phyloP scores from a whole-genome alignment of 1,284 basidiomycete genomes.

The Exobasidium rhododendri region DNA sequence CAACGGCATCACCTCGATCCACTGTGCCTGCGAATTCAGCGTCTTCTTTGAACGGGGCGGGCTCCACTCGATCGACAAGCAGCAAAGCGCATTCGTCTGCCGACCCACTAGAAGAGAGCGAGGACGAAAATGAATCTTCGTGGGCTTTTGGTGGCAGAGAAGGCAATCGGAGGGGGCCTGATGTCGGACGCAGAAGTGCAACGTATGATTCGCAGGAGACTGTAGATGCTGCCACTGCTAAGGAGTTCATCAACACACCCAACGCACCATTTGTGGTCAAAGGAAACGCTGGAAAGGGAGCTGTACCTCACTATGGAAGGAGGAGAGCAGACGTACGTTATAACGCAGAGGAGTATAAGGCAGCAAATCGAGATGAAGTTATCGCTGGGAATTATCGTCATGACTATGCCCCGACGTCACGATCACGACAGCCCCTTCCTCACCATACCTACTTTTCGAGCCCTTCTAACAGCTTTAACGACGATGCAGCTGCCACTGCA shows the following conservation, averaged over 20 bases:
- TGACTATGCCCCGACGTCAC: slow-evolving; percentile 22
- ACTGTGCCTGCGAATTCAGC: too few relatives aligned
- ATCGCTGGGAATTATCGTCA: slow-evolving; percentile 11
- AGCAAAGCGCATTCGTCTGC: background rate
- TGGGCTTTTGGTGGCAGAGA: slow-evolving; percentile 12
- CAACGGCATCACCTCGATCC: background rate
- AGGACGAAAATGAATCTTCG: slow-evolving; percentile 1
- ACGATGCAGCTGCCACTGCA: slow-evolving; percentile 39
- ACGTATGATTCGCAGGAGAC: background rate
- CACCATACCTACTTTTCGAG: slow-evolving; percentile 50
- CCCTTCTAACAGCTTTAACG: slow-evolving; percentile 49
- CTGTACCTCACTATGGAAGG: slow-evolving; percentile 43
- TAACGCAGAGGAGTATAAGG: slow-evolving; percentile 2
- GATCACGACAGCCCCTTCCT: slow-evolving; percentile 26
- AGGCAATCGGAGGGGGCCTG: background rate
- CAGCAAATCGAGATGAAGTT: slow-evolving; percentile 18
- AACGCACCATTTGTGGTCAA: slow-evolving; percentile 24
- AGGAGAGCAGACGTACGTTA: slow-evolving; percentile 15
- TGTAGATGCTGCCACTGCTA: background rate
- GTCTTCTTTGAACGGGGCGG: background rate
- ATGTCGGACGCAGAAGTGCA: background rate
- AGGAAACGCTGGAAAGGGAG: slow-evolving; percentile 45
- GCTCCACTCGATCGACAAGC: background rate
- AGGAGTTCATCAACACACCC: background rate
- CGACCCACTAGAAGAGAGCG: background rate